phyloP scores from a whole-genome alignment of 176 grass and related monocot genomes.

The Tillandsia leiboldiana region DNA sequence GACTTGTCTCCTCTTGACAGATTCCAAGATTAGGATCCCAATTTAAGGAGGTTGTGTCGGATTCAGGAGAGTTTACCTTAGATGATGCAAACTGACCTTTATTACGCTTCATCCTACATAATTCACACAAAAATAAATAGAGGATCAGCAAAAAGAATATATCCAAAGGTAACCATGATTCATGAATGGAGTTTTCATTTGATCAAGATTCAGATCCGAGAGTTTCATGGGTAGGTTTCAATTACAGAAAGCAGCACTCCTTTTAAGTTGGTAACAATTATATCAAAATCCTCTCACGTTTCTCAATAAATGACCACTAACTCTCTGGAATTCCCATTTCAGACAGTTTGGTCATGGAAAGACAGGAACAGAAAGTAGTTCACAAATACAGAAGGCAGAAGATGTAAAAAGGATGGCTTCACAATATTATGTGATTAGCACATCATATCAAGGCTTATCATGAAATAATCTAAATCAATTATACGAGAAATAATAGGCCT shows the following conservation, averaged over 20 bases:
- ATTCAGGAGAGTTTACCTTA: background rate
- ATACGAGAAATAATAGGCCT: no score
- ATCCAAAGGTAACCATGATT: background rate
- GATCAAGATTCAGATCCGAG: background rate
- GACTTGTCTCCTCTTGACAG: constrained; percentile 1
- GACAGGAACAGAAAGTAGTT: no score
- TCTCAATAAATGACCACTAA: background rate
- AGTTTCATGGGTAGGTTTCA: background rate
- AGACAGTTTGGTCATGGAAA: no score
- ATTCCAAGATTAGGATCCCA: background rate
- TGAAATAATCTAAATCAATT: no score
- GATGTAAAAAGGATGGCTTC: no score
- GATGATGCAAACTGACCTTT: constrained; percentile 33
- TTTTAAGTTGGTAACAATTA: no score
- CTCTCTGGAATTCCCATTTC: no score
- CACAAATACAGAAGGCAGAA: no score
- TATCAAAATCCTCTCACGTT: background rate
- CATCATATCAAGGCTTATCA: no score
- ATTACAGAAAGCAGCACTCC: background rate
- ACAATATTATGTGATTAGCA: no score
- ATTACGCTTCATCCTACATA: constrained; percentile 29
- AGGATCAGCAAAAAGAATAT: background rate
- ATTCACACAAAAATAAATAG: background rate
- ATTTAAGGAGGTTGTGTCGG: background rate
- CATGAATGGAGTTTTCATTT: background rate